Base-by-base conservation (phyloP, 345 rosid species). In the Citrus maxima region DNA sequence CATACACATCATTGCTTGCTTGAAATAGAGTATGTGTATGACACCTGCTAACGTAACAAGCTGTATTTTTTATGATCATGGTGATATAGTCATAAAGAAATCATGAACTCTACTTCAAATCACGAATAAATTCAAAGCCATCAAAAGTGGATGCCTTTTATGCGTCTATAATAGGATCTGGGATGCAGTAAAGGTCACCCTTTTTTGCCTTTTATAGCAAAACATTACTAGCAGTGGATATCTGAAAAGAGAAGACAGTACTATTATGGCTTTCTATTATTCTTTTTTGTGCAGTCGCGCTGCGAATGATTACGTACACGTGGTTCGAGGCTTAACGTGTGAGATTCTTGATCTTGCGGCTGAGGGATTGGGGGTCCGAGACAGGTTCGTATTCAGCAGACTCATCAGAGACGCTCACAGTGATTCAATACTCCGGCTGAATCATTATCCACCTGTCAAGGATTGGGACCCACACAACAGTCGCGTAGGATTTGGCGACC, bases 401-500 rank as follows among this genome's bases (percentile, higher is more conserved):
- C 81, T 90, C 46, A 86, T 96, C 88, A 92, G 87, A 77, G 98
- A 88, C 87, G 91, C 80, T 25, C 88, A 88, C 2, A 90, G 89
- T 58, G 99, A 96, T 83, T 93, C 95, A 0, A 68, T 93, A 75
- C 80, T 94, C 62, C 80, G 99, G 83, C 74, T 94, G 37, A 96
- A 96, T 88, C 93, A 89, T 83, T 94, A 96, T 81, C 98, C 98
- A 27, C 81, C 93, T 4, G 64, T 78, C 60, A 54, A 32, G 59
- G 68, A 67, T 28, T 27, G 70, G 62, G 79, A 81, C 79, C 81
- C 86, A 30, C 83, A 89, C 22, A 62, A 46, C 24, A 60, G 75
- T 30, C 83, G 86, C 65, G 83, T 94, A 28, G 99, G 99, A 12
- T 90, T 96, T 24, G 99, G 99, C 4, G 99, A 92, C 84, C 98